Evolutionary conservation across 768 basidiomycete genomes (phyloP).

Genomic region (Pleurotus giganteus): DNA sequence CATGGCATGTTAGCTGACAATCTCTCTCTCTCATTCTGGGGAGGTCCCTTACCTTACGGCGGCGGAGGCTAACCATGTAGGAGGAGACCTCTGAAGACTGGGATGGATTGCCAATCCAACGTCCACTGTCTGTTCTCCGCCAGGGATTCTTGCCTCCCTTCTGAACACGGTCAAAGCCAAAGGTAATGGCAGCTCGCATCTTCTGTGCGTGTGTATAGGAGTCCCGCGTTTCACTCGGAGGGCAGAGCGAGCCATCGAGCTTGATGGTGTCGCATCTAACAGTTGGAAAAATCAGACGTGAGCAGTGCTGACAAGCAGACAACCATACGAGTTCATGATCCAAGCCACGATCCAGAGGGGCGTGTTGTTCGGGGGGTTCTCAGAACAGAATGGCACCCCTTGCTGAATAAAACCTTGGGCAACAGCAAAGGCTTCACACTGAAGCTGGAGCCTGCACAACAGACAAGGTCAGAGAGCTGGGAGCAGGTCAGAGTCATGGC

Average conservation of each 20-base stretch:
- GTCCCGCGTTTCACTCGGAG: conserved; percentile 1
- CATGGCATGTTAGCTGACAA: not conserved
- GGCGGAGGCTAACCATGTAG: conserved; percentile 25
- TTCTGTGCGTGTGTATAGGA: conserved; percentile 22
- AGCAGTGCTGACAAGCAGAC: not conserved
- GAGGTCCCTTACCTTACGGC: conserved; percentile 22
- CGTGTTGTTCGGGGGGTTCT: conserved; percentile 14
- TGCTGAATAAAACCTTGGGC: conserved; percentile 15
- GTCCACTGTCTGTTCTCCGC: conserved; percentile 23
- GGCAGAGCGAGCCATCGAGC: conserved; percentile 18
- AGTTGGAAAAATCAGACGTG: not conserved
- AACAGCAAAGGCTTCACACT: conserved; percentile 17
- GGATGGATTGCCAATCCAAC: conserved; percentile 27
- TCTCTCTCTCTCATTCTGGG: not conserved
- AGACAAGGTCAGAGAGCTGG: not conserved
- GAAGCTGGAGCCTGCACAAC: conserved; percentile 16
- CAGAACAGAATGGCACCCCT: conserved; percentile 17
- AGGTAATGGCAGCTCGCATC: conserved; percentile 21
- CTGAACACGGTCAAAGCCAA: conserved; percentile 19
- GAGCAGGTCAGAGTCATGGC: not conserved
- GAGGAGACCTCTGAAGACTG: conserved; percentile 21
- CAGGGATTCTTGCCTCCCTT: conserved; percentile 25
- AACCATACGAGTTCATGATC: conserved; percentile 24
- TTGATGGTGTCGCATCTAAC: conserved; percentile 25
- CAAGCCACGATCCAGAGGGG: conserved; percentile 23